phyloP scores from a whole-genome alignment of 1,139 yeast species.

The Saccharomycopsis crataegensis region DNA sequence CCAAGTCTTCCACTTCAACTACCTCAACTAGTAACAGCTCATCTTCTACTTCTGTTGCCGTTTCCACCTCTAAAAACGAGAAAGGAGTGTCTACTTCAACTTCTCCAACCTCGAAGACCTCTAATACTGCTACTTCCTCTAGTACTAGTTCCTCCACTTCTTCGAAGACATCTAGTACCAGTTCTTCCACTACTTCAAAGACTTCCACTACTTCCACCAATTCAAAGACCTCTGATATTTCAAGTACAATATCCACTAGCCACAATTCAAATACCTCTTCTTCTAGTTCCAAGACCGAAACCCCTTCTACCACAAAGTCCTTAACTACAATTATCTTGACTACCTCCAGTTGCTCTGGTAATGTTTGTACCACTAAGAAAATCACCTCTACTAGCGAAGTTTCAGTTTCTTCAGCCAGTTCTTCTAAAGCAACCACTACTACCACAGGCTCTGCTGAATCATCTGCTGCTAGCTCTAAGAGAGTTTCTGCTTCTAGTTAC shows the following conservation, averaged over 20 bases:
- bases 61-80: background rate
- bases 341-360: background rate
- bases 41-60: background rate
- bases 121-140: background rate
- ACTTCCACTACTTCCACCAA: slow-evolving; percentile 3
- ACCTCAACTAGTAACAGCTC: slow-evolving; percentile 2
- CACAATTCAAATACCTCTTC: too few species aligned
- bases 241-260: background rate
- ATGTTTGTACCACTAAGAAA: background rate
- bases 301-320: background rate
- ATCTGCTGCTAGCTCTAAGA: background rate
- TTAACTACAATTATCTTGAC: background rate
- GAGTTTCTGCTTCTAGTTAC: background rate
- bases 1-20: background rate
- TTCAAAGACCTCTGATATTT: background rate
- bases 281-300: background rate
- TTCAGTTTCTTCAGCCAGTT: background rate
- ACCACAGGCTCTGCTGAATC: background rate
- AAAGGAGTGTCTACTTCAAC: background rate
- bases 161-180: background rate
- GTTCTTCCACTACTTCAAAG: background rate
- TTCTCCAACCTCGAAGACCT: slow-evolving; percentile 1
- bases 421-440: background rate
- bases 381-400: background rate
- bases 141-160: background rate